A percentile compares a stretch with the other conserved stretches of the same genome.
Evolutionary conservation across 305 asterid genomes (phyloP).

Genomic region (Ruellia speciosa): DNA sequence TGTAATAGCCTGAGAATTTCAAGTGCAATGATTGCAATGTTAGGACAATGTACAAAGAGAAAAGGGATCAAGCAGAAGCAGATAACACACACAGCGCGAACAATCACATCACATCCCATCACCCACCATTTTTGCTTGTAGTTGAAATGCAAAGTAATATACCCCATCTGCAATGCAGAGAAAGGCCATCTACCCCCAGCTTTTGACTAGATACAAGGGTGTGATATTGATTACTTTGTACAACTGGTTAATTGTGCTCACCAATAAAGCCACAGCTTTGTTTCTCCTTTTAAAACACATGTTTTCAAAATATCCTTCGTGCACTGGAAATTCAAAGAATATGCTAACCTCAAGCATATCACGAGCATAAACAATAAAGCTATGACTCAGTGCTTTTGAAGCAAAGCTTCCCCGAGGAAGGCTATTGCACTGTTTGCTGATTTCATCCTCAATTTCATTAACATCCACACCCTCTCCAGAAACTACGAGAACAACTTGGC

Average conservation of each 20-base stretch:
- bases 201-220: background rate
- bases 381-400: constrained; percentile 74
- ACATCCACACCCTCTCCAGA: constrained; percentile 72
- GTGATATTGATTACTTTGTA: background rate
- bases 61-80: constrained; percentile 18
- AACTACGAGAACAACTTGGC: constrained; percentile 93
- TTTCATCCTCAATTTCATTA: constrained; percentile 55
- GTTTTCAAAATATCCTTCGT: background rate
- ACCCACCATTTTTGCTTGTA: too few species aligned
- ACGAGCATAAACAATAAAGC: constrained; percentile 73
- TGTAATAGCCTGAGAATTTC: constrained; percentile 56
- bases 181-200: background rate
- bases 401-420: constrained; percentile 89
- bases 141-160: background rate
- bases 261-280: background rate
- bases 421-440: constrained; percentile 64
- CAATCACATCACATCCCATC: too few species aligned
- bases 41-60: constrained; percentile 13
- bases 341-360: constrained; percentile 78
- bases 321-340: constrained; percentile 12
- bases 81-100: background rate
- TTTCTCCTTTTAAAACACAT: background rate
- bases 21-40: constrained; percentile 12
- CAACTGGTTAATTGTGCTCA: background rate
- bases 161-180: too few species aligned